Base-by-base conservation (phyloP, 768 basidiomycete species). In the Chalciporus piperatus region DNA sequence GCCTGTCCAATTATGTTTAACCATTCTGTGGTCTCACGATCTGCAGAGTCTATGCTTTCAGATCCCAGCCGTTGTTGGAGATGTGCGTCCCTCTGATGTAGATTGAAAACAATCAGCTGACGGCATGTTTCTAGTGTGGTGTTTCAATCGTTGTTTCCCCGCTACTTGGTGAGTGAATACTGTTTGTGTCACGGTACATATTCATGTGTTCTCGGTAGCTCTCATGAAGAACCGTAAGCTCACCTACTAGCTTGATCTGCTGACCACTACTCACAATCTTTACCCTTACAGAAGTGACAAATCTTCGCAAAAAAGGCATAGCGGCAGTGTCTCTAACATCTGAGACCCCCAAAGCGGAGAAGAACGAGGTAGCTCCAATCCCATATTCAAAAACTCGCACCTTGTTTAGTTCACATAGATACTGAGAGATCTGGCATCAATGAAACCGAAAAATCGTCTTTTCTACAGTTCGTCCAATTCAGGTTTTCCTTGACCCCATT, bases 31-130 rank as follows among this genome's bases (percentile, higher is more conserved):
- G 42, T 47, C 40, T 41, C 32, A 30, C 48, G 39, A 41, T 46
- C 6, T 19, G 4, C 45, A 91, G 89, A 91, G 89, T 59, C 60
- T 93, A 4, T 93, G 91, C 67, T 93, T 92, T 62, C 91, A 92
- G 70, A 72, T 92, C 25, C 91, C 91, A 40, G 90, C 91, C 0
- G 70, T 86, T 30, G 82, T 83, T 9, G 80, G 77, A 37, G 73
- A 79, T 51, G 87, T 86, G 52, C 47, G 57, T 60, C 16, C 27
- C 32, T 35, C 48, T 23, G 16, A 33, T 27, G 12, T 3, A 16
- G 17, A 22, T 25, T 33, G 4, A 22, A 38, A 8, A n/a, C 3
- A 12, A 16, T 14, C 22, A 33, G 30, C 25, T 14, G 37, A 54
- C 1, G n/a, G 19, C 3, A 19, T 2, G 25, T 14, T 22, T 37